Evolutionary conservation across 2,329 filamentous ascomycete species (phyloP), one percentile per base, ranked within the genome.

Genomic region (Tympanopsis confertula): DNA sequence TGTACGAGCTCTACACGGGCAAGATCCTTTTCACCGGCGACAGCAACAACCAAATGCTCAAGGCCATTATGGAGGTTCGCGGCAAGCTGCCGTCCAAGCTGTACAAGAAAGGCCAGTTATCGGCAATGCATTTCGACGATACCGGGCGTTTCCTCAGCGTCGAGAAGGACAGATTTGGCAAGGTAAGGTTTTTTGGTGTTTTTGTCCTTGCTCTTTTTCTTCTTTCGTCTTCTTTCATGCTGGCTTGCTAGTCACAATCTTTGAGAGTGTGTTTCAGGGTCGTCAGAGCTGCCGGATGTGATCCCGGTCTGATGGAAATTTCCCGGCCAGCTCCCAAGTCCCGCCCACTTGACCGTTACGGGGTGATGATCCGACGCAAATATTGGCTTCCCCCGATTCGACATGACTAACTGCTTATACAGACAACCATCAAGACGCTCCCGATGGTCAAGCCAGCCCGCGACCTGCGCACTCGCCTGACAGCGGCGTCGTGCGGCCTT

Each of bases 31-130:
- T 98, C 57, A 87, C 86, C 1, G 91, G 91, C 42, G 77, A 85
- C 46, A 91, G 86, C 62, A 98, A 98, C 66, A 98, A 98, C 54
- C 87, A 94, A 63, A 96, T 98, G 91, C 74, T 98, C 42, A 84
- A 86, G 45, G 81, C 83, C 15, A 94, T 98, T 49, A 94, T 95
- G 79, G 89, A 98, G 55, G 87, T 89, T 49, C 80, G 93, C 35
- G 91, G 91, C 50, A 93, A 88, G 59, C 80, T 96, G 44, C 88
- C 86, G 20, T 78, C 83, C 35, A 95, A 95, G 58, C 69, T 95
- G 44, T 79, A 94, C 51, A 86, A 86, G 49, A 82, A 83, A 38
- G 86, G 88, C 3, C 71, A 86, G 45, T 71, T 93, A 42, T 77
- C 81, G 13, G 69, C 71, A 29, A 66, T 80, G 52, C 85, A 94